phyloP scores from a whole-genome alignment of 352 stramenopile genomes.

The Phytophthora parvispora region DNA sequence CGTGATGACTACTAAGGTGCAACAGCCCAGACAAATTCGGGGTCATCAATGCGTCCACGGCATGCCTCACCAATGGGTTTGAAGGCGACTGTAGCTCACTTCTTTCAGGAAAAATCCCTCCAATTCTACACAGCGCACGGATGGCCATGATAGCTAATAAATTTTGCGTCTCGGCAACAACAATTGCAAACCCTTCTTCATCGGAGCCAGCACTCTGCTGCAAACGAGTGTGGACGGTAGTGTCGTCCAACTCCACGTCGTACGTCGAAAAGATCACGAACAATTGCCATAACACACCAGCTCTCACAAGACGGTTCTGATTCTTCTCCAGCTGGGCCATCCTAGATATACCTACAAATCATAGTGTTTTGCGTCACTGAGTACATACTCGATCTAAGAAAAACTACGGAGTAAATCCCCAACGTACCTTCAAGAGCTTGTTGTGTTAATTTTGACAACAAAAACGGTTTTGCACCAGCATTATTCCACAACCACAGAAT shows the following conservation, averaged over 20 bases:
- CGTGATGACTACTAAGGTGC: constrained; percentile 72
- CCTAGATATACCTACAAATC: constrained; percentile 58
- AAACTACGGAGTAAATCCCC: not conserved
- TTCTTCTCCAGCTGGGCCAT: constrained; percentile 71
- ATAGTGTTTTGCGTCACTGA: constrained; percentile 5
- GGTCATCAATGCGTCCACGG: constrained; percentile 72
- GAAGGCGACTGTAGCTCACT: constrained; percentile 59
- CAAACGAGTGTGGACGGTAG: constrained; percentile 48
- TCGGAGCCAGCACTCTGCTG: constrained; percentile 43
- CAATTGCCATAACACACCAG: constrained; percentile 78
- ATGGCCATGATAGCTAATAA: constrained; percentile 80
- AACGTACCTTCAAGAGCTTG: constrained; percentile 81
- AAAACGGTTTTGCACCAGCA: constrained; percentile 44
- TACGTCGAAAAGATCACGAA: constrained; percentile 78
- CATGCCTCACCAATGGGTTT: constrained; percentile 53
- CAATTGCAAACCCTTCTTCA: constrained; percentile 49
- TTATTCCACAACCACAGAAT: constrained; percentile 86
- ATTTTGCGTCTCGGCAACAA: constrained; percentile 73
- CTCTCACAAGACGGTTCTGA: constrained; percentile 58
- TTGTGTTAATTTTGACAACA: constrained; percentile 73
- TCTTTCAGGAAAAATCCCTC: constrained; percentile 63
- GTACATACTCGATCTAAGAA: not conserved
- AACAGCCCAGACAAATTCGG: constrained; percentile 78
- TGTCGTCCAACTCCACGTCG: constrained; percentile 67
- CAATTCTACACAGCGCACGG: constrained; percentile 72